Evolutionary conservation across 2,329 filamentous ascomycete genomes (phyloP).

Genomic region (Pestalotiopsis sp.): DNA sequence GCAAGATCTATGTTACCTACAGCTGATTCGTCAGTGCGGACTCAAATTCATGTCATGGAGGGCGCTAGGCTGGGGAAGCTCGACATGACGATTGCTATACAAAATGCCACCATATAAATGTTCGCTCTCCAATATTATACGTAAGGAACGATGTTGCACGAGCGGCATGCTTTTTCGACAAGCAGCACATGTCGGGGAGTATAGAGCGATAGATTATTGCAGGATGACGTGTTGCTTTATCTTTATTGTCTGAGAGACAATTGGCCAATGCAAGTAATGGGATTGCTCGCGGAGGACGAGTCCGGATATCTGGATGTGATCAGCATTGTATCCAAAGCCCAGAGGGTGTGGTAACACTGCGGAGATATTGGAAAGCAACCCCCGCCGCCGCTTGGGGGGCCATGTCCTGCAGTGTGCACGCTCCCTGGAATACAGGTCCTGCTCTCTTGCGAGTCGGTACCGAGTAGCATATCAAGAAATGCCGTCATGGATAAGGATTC

Average conservation of each 20-base stretch:
- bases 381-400: not conserved
- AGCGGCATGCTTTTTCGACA: not conserved
- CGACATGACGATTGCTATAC: not conserved
- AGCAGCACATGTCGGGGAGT: not conserved
- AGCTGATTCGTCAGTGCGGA: no score
- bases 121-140: not conserved
- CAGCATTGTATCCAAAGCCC: not conserved
- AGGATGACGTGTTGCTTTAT: conserved; percentile 8
- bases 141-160: not conserved
- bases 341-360: not conserved
- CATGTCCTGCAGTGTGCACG: not conserved
- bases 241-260: not conserved
- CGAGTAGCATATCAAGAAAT: not conserved
- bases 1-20: no score
- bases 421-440: not conserved
- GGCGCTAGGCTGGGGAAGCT: not conserved
- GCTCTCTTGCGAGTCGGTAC: not conserved
- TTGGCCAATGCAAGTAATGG: not conserved
- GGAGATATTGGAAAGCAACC: conserved; percentile 3
- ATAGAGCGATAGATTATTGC: not conserved
- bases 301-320: conserved; percentile 6
- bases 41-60: not conserved
- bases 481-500: not conserved
- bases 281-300: not conserved
- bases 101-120: not conserved